Conservation (phyloP, 2,329 filamentous ascomycete species). For the Xylaria polymorpha region DNA sequence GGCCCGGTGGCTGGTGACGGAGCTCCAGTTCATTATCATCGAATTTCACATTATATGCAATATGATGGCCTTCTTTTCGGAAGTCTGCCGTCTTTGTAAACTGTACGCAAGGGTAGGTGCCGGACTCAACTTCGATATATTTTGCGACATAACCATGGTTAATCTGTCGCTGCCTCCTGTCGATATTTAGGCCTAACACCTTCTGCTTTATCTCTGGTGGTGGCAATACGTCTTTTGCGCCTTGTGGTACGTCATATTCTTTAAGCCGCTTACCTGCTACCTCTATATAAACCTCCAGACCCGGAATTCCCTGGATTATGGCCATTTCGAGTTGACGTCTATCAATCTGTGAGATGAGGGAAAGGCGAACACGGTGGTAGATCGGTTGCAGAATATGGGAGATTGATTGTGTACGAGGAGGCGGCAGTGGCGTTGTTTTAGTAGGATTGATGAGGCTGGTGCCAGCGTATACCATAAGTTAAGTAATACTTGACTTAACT, state of each 20-base stretch:
- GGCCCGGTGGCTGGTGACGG: not conserved
- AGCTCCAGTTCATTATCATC: not conserved
- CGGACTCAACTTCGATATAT: slow-evolving; percentile 5
- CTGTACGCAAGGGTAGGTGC: slow-evolving; percentile 1
- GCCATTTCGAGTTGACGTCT: not conserved
- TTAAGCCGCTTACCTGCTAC: not conserved
- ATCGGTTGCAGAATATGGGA: no score
- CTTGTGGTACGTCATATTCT: not conserved
- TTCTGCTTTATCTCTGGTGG: not conserved
- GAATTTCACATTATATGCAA: slow-evolving; percentile 2
- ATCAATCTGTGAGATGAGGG: not conserved
- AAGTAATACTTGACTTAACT: no score
- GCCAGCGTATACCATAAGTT: no score
- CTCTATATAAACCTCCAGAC: not conserved
- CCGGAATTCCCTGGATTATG: not conserved
- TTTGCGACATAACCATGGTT: not conserved
- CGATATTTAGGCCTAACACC: no score
- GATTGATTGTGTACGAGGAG: no score
- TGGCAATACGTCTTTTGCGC: not conserved
- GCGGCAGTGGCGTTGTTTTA: no score
- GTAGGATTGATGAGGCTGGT: no score
- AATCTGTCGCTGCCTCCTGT: not conserved
- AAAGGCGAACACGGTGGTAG: no score
- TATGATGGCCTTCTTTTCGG: not conserved
- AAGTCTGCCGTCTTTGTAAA: not conserved